phyloP scores from a whole-genome alignment of 2,329 filamentous ascomycete genomes.

The Corinectria fuckeliana region DNA sequence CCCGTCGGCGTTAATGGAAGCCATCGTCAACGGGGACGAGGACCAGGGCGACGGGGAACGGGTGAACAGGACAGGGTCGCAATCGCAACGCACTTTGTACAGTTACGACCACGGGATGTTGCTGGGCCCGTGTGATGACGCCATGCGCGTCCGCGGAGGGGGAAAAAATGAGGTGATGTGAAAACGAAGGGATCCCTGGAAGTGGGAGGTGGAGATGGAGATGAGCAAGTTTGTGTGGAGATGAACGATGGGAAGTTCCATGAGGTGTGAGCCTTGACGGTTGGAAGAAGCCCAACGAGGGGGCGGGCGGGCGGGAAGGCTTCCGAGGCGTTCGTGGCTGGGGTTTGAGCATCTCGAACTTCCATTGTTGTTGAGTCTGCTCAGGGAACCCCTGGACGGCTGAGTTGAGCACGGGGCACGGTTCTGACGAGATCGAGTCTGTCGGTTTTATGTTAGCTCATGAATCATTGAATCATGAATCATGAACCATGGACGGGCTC shows the following conservation, averaged over 20 bases:
- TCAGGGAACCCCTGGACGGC: too few species aligned
- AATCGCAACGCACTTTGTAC: not conserved
- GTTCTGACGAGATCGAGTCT: not conserved
- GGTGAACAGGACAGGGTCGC: conserved; percentile 4
- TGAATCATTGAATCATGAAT: too few species aligned
- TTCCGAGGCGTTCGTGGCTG: conserved; percentile 35
- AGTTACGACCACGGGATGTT: not conserved
- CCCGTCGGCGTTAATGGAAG: not conserved
- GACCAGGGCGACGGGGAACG: conserved; percentile 13
- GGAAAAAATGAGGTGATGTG: conserved; percentile 19
- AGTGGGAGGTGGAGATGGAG: conserved; percentile 16
- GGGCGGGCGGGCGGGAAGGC: conserved; percentile 20
- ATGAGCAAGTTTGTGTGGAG: conserved; percentile 8
- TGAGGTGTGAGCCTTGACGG: not conserved
- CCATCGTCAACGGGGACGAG: not conserved
- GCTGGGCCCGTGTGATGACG: conserved; percentile 5
- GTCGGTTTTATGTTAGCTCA: not conserved
- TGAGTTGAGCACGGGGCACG: too few species aligned
- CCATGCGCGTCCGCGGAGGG: not conserved
- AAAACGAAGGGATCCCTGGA: conserved; percentile 4
- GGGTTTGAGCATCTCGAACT: conserved; percentile 16
- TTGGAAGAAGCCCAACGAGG: not conserved
- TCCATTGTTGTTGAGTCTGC: not conserved
- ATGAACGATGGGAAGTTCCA: not conserved
- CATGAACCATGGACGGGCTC: too few species aligned